Percentiles rank a stretch among this genome's conserved stretches.
These are phyloP conservation scores for Boletus rubroflammeus DNA, from an alignment of 768 basidiomycete genomes.

Conservation along the genomic window DNA sequence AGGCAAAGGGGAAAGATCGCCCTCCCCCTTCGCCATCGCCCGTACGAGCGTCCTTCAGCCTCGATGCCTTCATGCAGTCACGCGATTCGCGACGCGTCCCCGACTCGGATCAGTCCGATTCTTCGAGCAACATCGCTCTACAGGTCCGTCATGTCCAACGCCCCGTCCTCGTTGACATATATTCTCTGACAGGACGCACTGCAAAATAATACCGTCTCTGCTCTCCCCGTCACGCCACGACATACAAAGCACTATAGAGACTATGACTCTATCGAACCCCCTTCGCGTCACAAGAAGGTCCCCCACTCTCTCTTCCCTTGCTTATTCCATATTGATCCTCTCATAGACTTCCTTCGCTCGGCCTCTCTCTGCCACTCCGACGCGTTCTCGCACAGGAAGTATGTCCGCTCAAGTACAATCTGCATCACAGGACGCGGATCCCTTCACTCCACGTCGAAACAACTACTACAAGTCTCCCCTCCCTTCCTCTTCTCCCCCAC, in stretches of 20 bases:
- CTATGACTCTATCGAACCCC: constrained; percentile 31
- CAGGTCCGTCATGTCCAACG: constrained; percentile 40
- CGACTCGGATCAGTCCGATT: constrained; percentile 31
- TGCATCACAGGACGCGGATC: constrained; percentile 36
- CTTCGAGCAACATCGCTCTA: constrained; percentile 21
- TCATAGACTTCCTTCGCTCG: constrained; percentile 30
- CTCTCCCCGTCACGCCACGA: constrained; percentile 53
- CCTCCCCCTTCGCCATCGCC: constrained; percentile 52
- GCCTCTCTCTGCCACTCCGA: constrained; percentile 46
- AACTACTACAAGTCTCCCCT: constrained; percentile 45
- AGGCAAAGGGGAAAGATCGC: constrained; percentile 46
- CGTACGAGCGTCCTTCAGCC: constrained; percentile 41
- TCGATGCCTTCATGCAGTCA: constrained; percentile 49
- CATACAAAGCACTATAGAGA: constrained; percentile 58
- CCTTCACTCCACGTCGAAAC: constrained; percentile 50
- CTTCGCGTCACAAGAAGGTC: constrained; percentile 32
- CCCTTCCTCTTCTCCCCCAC: constrained; percentile 59
- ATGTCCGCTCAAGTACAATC: constrained; percentile 29
- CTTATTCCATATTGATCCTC: background rate
- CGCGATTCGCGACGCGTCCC: constrained; percentile 50
- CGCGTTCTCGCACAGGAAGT: constrained; percentile 31
- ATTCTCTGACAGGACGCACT: constrained; percentile 20
- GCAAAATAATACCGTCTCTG: constrained; percentile 28
- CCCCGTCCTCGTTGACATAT: constrained; percentile 18
- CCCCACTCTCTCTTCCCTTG: background rate